A percentile compares a stretch with the other conserved stretches of the same genome.
These are phyloP conservation scores for Galerina sulciceps DNA, from an alignment of 768 basidiomycete genomes.

Conservation along the genomic window DNA sequence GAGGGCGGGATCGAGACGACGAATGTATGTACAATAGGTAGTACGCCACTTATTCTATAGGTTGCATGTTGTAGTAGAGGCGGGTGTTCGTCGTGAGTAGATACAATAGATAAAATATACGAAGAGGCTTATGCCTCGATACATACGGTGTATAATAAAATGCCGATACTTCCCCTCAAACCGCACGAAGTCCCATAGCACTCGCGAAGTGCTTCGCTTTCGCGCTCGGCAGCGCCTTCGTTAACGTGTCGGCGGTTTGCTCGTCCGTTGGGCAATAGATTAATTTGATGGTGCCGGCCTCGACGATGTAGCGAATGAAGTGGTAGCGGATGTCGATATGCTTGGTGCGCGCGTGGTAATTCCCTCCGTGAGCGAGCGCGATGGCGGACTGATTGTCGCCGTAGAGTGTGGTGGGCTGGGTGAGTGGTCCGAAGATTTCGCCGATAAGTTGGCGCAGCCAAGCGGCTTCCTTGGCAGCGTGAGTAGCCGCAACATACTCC, in stretches of 20 bases:
- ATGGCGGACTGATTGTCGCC: conserved; percentile 17
- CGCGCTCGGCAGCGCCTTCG: conserved; percentile 12
- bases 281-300: conserved; percentile 14
- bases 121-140: no score
- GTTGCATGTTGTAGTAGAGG: no score
- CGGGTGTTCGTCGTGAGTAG: no score
- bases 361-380: conserved; percentile 4
- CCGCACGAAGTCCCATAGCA: conserved; percentile 8
- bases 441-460: conserved; percentile 6
- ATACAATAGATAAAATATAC: no score
- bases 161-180: no score
- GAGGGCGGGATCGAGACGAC: no score
- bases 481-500: conserved; percentile 19
- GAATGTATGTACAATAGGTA: no score
- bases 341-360: conserved; percentile 18
- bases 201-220: conserved; percentile 16
- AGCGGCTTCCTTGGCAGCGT: conserved; percentile 9
- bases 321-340: conserved; percentile 23
- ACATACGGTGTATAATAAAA: no score
- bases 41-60: no score
- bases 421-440: background rate
- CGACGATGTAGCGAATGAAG: conserved; percentile 16
- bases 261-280: conserved; percentile 17
- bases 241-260: conserved; percentile 12
- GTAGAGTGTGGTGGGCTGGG: background rate